phyloP scores from a whole-genome alignment of 345 rosid genomes.

The Salix dunnii region DNA sequence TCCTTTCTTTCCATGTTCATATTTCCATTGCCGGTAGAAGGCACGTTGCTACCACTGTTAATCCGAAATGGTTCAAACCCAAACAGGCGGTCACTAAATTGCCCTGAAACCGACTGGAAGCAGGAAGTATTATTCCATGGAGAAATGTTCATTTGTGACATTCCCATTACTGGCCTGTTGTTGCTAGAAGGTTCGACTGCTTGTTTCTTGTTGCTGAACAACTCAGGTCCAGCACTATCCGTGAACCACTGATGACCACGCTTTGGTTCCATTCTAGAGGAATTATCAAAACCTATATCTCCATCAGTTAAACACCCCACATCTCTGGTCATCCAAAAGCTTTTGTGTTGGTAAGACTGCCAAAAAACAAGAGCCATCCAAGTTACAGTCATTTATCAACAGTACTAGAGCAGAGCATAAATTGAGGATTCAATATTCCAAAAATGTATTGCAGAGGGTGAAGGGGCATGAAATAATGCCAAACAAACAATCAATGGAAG shows the following conservation, averaged over 20 bases:
- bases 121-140: slow-evolving; percentile 59
- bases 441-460: not conserved
- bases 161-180: slow-evolving; percentile 27
- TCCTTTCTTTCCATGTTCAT: slow-evolving; percentile 39
- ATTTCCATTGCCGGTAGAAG: slow-evolving; percentile 36
- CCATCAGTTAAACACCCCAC: slow-evolving; percentile 29
- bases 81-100: slow-evolving; percentile 56
- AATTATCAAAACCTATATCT: slow-evolving; percentile 46
- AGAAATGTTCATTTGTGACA: slow-evolving; percentile 38
- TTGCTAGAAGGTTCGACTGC: slow-evolving; percentile 44
- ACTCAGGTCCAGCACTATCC: slow-evolving; percentile 54
- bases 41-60: slow-evolving; percentile 38
- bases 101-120: slow-evolving; percentile 57
- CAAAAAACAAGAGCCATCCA: not conserved
- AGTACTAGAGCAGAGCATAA: not conserved
- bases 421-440: not conserved
- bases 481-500: not conserved
- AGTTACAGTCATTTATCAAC: slow-evolving; percentile 5
- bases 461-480: not conserved
- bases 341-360: slow-evolving; percentile 59
- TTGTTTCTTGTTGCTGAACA: slow-evolving; percentile 76
- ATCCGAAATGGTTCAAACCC: slow-evolving; percentile 58
- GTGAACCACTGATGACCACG: slow-evolving; percentile 72
- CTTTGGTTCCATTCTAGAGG: slow-evolving; percentile 60
- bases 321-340: slow-evolving; percentile 57